phyloP scores from a whole-genome alignment of 179 eudicot genomes.

The Silene coronaria region DNA sequence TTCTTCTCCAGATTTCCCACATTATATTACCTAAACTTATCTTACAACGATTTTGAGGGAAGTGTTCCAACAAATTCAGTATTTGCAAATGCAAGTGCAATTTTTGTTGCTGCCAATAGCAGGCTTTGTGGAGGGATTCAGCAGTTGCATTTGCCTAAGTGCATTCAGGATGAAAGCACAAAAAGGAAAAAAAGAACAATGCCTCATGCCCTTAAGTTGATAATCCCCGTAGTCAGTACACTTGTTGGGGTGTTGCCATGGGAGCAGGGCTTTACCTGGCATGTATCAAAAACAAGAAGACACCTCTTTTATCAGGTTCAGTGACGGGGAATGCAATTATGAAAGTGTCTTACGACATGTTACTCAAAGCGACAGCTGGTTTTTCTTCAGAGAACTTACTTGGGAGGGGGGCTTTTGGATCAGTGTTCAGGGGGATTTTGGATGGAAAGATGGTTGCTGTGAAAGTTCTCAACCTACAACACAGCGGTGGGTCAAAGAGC shows the following conservation, averaged over 20 bases:
- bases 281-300: neutral
- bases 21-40: neutral
- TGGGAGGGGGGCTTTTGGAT: conserved; percentile 6
- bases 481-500: neutral
- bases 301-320: neutral
- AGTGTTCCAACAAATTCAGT: neutral
- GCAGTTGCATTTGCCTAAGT: neutral
- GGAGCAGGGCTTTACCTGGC: neutral
- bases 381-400: conserved; percentile 14
- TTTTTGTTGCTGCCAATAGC: neutral
- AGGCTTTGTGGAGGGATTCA: neutral
- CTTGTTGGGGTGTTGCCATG: neutral
- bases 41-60: neutral
- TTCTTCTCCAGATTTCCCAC: too few species aligned
- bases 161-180: neutral
- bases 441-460: conserved; percentile 10
- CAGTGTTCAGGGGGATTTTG: conserved; percentile 4
- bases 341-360: conserved; percentile 8
- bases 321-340: neutral
- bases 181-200: neutral
- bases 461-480: neutral
- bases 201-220: neutral
- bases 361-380: conserved; percentile 12
- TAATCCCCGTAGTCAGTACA: neutral
- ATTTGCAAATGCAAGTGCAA: neutral